These are phyloP conservation scores for Sclerospora graminicola DNA, from an alignment of 352 stramenopile genomes.

Conservation along the genomic window DNA sequence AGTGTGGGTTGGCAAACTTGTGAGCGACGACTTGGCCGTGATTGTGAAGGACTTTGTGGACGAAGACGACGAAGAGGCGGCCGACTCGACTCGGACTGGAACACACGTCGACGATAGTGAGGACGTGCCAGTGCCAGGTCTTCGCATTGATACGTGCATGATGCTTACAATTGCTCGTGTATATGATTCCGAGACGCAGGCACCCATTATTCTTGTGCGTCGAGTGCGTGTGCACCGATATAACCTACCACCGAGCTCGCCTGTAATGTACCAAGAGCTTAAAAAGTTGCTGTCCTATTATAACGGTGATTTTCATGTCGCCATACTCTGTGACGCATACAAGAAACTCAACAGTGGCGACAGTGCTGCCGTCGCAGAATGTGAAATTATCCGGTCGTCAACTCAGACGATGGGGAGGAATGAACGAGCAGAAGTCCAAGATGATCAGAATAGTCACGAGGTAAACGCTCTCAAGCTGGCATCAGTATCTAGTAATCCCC, in stretches of 20 bases:
- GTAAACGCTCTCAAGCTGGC: background rate
- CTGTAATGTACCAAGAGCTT: slow-evolving; percentile 27
- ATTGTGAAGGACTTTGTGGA: slow-evolving; percentile 36
- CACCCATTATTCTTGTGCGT: slow-evolving; percentile 24
- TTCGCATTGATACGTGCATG: slow-evolving; percentile 24
- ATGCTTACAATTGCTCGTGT: slow-evolving; percentile 19
- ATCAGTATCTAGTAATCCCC: too few species aligned
- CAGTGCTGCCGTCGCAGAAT: too few species aligned
- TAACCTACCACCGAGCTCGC: slow-evolving; percentile 33
- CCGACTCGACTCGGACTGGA: too few species aligned
- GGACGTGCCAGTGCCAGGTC: slow-evolving; percentile 7
- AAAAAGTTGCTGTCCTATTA: slow-evolving; percentile 28
- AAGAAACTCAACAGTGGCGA: slow-evolving; percentile 15
- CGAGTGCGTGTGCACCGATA: slow-evolving; percentile 34
- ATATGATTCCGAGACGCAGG: slow-evolving; percentile 12
- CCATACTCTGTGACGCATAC: slow-evolving; percentile 30
- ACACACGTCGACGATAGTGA: too few species aligned
- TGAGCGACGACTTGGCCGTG: slow-evolving; percentile 32
- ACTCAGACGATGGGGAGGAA: too few species aligned
- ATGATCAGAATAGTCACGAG: too few species aligned
- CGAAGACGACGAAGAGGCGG: slow-evolving; percentile 31
- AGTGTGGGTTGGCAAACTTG: slow-evolving; percentile 24
- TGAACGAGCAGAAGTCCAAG: too few species aligned
- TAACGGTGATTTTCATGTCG: slow-evolving; percentile 40
- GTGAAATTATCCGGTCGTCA: too few species aligned